A percentile compares a stretch with the other conserved stretches of the same genome.
phyloP scores from a whole-genome alignment of 1,284 basidiomycete genomes.

The Pyrrhoderma lamaoense region DNA sequence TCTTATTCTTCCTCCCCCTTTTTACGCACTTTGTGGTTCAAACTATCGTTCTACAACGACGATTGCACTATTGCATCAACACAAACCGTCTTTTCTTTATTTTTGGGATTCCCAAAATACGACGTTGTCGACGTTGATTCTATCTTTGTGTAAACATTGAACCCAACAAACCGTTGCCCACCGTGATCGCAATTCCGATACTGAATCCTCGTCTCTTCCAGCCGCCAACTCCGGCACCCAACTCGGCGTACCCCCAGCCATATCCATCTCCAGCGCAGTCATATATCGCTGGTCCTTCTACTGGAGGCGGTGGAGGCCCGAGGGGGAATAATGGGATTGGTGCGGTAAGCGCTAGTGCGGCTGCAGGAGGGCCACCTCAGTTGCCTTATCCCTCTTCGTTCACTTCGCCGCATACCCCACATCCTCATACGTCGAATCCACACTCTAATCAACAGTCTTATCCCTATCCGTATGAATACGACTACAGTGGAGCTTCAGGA shows the following conservation, averaged over 20 bases:
- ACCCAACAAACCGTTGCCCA: too few species aligned
- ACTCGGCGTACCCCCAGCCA: background rate
- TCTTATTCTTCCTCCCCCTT: too few species aligned
- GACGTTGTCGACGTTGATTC: too few species aligned
- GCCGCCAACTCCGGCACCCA: background rate
- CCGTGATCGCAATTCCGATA: background rate
- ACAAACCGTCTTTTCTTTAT: too few species aligned
- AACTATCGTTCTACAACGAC: too few species aligned
- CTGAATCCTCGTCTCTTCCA: background rate
- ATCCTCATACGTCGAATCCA: conserved; percentile 6
- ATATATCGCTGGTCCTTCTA: conserved; percentile 1
- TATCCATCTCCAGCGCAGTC: background rate
- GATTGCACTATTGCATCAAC: too few species aligned
- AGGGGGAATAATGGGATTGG: background rate
- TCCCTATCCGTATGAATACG: background rate
- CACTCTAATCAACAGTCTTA: background rate
- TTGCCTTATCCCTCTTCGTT: conserved; percentile 2
- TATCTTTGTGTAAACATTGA: too few species aligned
- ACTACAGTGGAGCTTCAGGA: background rate
- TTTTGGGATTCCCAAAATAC: too few species aligned
- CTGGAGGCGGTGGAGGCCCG: background rate
- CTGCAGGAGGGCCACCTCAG: background rate
- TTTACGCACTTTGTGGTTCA: too few species aligned
- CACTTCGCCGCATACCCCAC: conserved; percentile 6
- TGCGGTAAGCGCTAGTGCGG: background rate